Percentiles rank a stretch among this genome's conserved stretches.
Conservation (phyloP, 257 asterid genomes). For the Anisodus acutangulus region DNA sequence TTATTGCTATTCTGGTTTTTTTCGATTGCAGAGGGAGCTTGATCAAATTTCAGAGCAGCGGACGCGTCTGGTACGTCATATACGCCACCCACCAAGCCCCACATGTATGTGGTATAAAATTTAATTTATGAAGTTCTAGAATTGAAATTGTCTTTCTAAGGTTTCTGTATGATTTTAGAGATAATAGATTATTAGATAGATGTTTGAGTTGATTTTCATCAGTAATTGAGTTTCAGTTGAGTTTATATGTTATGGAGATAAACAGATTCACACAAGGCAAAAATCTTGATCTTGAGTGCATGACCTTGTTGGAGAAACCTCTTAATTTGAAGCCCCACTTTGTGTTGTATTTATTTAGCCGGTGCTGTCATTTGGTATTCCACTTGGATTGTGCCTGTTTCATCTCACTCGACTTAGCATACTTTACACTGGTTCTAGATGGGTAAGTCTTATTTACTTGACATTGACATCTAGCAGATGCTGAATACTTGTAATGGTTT, state of each 20-base stretch:
- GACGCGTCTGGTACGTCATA: conserved; percentile 52
- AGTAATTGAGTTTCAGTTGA: conserved; percentile 17
- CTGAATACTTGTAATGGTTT: background rate
- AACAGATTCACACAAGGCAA: background rate
- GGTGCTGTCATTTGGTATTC: background rate
- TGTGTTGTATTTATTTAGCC: conserved; percentile 8
- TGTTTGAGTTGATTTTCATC: conserved; percentile 12
- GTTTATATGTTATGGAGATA: background rate
- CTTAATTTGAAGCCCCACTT: background rate
- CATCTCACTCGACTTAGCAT: background rate
- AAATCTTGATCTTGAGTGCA: background rate
- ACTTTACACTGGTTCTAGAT: conserved; percentile 5
- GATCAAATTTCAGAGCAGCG: conserved; percentile 64
- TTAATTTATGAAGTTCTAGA: background rate
- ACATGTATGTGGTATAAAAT: background rate
- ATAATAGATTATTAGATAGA: background rate
- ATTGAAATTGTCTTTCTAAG: background rate
- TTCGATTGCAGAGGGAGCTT: conserved; percentile 69
- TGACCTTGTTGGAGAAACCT: background rate
- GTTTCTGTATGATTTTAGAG: background rate
- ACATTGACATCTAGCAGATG: conserved; percentile 6
- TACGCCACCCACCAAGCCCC: background rate
- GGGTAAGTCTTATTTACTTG: background rate
- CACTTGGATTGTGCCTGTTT: background rate
- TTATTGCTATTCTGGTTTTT: background rate